Evolutionary conservation across 2,329 filamentous ascomycete species (phyloP).

Genomic region (Sclerotinia minor): DNA sequence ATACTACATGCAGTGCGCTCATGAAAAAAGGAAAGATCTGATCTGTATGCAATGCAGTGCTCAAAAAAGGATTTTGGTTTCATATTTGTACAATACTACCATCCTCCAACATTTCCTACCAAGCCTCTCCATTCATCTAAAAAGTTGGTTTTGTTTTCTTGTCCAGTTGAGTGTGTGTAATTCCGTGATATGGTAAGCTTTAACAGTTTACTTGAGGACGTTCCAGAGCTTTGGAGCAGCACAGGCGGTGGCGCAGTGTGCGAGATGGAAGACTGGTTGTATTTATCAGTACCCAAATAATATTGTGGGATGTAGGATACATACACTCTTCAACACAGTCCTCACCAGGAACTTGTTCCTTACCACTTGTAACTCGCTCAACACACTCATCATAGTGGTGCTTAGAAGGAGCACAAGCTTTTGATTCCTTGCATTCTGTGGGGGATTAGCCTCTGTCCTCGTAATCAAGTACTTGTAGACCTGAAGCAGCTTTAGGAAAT

Average conservation of each 20-base stretch:
- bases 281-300: slow-evolving; percentile 3
- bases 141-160: slow-evolving; percentile 19
- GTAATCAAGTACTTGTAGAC: neutral
- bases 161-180: slow-evolving; percentile 20
- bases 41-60: slow-evolving; percentile 36
- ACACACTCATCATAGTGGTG: slow-evolving; percentile 99
- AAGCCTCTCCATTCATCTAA: slow-evolving; percentile 31
- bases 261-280: slow-evolving; percentile 87
- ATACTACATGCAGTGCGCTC: slow-evolving; percentile 40
- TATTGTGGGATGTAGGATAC: slow-evolving; percentile 45
- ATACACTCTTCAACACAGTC: slow-evolving; percentile 99
- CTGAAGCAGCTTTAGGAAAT: neutral
- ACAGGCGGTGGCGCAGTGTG: slow-evolving; percentile 90
- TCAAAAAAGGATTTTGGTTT: slow-evolving; percentile 36
- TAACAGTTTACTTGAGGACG: slow-evolving; percentile 73
- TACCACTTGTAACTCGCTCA: slow-evolving; percentile 74
- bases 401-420: slow-evolving; percentile 83
- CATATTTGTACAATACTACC: slow-evolving; percentile 36
- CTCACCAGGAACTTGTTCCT: slow-evolving; percentile 73
- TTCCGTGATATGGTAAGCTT: slow-evolving; percentile 23
- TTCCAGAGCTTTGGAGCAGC: slow-evolving; percentile 96
- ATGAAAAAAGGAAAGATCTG: slow-evolving; percentile 30
- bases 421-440: slow-evolving; percentile 85
- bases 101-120: slow-evolving; percentile 22
- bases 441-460: slow-evolving; percentile 28